Conservation (phyloP, 2,329 filamentous ascomycete genomes). For the Penicillium sp. region DNA sequence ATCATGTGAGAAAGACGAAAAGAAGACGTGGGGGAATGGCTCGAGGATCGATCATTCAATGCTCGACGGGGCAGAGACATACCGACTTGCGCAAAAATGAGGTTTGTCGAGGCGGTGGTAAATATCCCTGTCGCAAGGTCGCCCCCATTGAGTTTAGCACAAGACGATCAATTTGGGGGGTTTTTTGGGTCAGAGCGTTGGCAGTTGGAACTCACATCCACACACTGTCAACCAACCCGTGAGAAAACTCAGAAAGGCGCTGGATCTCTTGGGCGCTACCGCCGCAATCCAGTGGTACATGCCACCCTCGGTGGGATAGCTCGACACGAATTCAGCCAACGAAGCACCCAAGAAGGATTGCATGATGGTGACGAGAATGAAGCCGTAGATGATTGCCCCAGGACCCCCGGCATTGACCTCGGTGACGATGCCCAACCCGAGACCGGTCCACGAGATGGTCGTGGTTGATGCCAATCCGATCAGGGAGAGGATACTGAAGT, state of each 20-base stretch:
- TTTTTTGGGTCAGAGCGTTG: no score
- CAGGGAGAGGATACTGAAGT: background rate
- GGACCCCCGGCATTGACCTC: conserved; percentile 46
- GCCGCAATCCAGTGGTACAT: conserved; percentile 50
- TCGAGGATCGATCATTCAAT: background rate
- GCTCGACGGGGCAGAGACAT: background rate
- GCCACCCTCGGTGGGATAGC: conserved; percentile 46
- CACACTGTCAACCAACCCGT: conserved; percentile 43
- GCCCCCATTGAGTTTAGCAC: background rate
- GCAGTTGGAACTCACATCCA: conserved; percentile 24
- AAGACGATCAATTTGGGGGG: no score
- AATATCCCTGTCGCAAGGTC: background rate
- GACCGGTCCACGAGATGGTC: conserved; percentile 40
- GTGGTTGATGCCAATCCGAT: conserved; percentile 1
- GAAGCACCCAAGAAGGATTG: conserved; percentile 44
- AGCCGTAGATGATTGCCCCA: conserved; percentile 24
- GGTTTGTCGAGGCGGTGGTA: conserved; percentile 2
- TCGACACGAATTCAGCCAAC: conserved; percentile 45
- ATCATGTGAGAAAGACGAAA: no score
- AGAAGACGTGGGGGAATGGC: no score
- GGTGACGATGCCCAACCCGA: conserved; percentile 43
- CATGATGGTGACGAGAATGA: conserved; percentile 43
- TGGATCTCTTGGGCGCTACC: conserved; percentile 38
- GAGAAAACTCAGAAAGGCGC: conserved; percentile 40
- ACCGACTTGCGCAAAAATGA: conserved; percentile 1